Conservation (phyloP, 2,329 filamentous ascomycete genomes). For the Penicillium nordicum region DNA sequence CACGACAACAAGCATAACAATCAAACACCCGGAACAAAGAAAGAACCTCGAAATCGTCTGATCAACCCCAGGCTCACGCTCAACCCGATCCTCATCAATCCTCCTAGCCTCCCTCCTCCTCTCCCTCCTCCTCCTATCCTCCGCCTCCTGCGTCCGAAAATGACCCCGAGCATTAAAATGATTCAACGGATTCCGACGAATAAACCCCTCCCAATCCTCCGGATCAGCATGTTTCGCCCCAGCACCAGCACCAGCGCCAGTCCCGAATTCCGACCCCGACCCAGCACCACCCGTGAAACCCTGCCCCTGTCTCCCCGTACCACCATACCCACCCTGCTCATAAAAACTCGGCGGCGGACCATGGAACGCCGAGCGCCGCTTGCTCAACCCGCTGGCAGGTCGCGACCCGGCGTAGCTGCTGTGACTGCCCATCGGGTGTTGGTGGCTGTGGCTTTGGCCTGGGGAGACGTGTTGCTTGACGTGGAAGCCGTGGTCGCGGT, state of each 20-base stretch:
- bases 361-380: conserved; percentile 69
- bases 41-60: conserved; percentile 34
- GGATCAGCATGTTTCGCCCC: conserved; percentile 11
- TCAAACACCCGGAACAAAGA: conserved; percentile 39
- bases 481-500: conserved; percentile 54
- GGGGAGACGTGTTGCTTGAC: conserved; percentile 28
- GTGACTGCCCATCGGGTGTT: conserved; percentile 51
- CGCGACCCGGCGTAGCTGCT: conserved; percentile 59
- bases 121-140: conserved; percentile 53
- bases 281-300: conserved; percentile 35
- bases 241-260: background rate
- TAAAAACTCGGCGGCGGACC: conserved; percentile 91
- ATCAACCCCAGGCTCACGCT: background rate
- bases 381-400: conserved; percentile 75
- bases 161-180: conserved; percentile 78
- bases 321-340: conserved; percentile 73
- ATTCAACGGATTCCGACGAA: conserved; percentile 54
- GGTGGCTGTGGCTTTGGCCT: conserved; percentile 19
- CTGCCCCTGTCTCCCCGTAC: conserved; percentile 55
- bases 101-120: conserved; percentile 42
- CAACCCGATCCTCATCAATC: conserved; percentile 20
- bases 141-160: conserved; percentile 66
- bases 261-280: background rate
- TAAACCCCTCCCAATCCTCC: conserved; percentile 38
- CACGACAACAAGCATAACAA: conserved; percentile 28